Evolutionary conservation across 345 rosid genomes (phyloP).

Genomic region (Gossypium herbaceum): DNA sequence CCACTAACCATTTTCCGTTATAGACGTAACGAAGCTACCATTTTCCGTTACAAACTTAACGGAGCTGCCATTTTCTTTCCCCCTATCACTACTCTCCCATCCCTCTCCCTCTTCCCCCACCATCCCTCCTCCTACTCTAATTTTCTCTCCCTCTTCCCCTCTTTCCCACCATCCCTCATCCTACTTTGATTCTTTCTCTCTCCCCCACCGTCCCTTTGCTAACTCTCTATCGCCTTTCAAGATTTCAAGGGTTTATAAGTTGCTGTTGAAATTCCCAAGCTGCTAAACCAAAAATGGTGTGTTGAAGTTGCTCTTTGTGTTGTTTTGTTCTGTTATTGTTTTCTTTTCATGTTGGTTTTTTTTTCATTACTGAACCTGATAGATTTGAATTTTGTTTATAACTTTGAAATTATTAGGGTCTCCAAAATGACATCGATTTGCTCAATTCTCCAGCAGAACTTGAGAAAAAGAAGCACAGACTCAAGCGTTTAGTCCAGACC

Average conservation of each 20-base stretch:
- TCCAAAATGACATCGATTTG: constrained; percentile 2
- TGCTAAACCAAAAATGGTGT: background rate
- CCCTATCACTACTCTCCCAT: too few relatives aligned
- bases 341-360: background rate
- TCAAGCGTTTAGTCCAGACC: constrained; percentile 1
- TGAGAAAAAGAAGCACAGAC: constrained; percentile 8
- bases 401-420: background rate
- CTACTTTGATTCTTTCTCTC: too few relatives aligned
- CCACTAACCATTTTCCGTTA: too few relatives aligned
- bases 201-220: too few relatives aligned
- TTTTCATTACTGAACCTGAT: background rate
- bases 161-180: too few relatives aligned
- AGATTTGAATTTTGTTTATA: background rate
- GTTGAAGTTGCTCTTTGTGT: background rate
- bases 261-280: background rate
- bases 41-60: too few relatives aligned
- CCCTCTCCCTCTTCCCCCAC: too few relatives aligned
- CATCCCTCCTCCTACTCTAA: too few relatives aligned
- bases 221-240: background rate
- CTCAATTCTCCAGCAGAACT: constrained; percentile 7
- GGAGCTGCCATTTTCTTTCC: too few relatives aligned
- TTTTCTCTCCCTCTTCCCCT: too few relatives aligned
- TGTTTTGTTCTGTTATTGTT: background rate
- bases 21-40: too few relatives aligned
- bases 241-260: background rate